Conservation (phyloP, 2,329 filamentous ascomycete species). For the Ophiostoma perfectum region DNA sequence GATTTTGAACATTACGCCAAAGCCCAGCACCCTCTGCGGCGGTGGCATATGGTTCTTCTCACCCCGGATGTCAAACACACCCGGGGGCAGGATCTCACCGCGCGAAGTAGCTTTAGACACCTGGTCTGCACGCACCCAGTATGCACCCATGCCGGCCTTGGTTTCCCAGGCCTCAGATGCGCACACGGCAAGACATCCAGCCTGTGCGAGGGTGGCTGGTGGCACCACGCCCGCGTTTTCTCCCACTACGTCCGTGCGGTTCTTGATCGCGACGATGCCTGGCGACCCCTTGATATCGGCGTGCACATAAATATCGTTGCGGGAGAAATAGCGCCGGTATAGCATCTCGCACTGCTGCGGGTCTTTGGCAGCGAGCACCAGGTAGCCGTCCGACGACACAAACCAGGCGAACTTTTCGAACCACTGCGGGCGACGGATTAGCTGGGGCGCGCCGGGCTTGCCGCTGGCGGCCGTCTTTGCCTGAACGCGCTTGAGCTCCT, state of each 20-base stretch:
- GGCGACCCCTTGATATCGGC: slow-evolving; percentile 81
- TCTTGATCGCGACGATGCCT: slow-evolving; percentile 77
- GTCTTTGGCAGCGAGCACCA: slow-evolving; percentile 86
- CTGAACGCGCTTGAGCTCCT: slow-evolving; percentile 78
- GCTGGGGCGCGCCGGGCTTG: slow-evolving; percentile 70
- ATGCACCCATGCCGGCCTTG: slow-evolving; percentile 91
- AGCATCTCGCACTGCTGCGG: slow-evolving; percentile 83
- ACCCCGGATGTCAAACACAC: slow-evolving; percentile 74
- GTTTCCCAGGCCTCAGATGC: slow-evolving; percentile 91
- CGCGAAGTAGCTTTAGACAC: slow-evolving; percentile 77
- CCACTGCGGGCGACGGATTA: slow-evolving; percentile 80
- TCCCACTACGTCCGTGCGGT: slow-evolving; percentile 62
- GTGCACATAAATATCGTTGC: slow-evolving; percentile 87
- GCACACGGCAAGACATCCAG: slow-evolving; percentile 76
- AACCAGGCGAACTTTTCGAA: slow-evolving; percentile 98
- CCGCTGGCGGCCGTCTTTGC: slow-evolving; percentile 72
- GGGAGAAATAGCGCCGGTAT: slow-evolving; percentile 80
- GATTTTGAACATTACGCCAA: slow-evolving; percentile 81
- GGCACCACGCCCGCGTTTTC: slow-evolving; percentile 71
- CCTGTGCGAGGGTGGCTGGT: slow-evolving; percentile 84
- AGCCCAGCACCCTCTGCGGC: slow-evolving; percentile 78
- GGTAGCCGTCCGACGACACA: slow-evolving; percentile 88
- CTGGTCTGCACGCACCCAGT: slow-evolving; percentile 89
- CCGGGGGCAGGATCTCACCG: slow-evolving; percentile 73
- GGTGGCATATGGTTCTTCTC: slow-evolving; percentile 90